A percentile compares a stretch with the other conserved stretches of the same genome.
These are phyloP conservation scores for Ceratocystis cacaofunesta DNA, from an alignment of 2,329 filamentous ascomycete species.

Conservation along the genomic window DNA sequence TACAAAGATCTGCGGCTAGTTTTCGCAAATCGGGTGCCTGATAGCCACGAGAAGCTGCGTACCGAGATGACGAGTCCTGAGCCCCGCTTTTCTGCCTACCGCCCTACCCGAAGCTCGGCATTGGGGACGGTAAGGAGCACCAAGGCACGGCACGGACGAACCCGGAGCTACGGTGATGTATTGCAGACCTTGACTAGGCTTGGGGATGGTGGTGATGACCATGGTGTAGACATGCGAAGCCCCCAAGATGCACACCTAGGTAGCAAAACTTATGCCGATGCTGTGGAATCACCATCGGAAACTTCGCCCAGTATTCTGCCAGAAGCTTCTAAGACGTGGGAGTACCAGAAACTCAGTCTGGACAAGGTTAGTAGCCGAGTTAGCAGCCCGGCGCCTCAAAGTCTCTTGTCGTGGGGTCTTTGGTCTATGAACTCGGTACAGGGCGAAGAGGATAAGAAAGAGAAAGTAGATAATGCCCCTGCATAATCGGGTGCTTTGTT, in stretches of 20 bases:
- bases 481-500: too few relatives aligned
- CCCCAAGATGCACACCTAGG: not conserved
- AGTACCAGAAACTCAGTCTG: conserved; percentile 8
- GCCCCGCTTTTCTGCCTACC: conserved; percentile 74
- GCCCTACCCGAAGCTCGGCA: conserved; percentile 42
- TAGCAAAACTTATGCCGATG: not conserved
- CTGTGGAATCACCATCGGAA: not conserved
- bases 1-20: conserved; percentile 89
- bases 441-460: not conserved
- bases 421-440: not conserved
- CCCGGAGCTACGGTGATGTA: not conserved
- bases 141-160: not conserved
- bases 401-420: conserved; percentile 5
- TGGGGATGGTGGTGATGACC: not conserved
- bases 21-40: conserved; percentile 89
- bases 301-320: conserved; percentile 23
- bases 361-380: not conserved
- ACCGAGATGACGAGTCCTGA: conserved; percentile 86
- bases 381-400: not conserved
- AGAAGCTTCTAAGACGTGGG: conserved; percentile 18
- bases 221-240: too few relatives aligned
- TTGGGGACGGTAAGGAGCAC: not conserved
- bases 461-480: not conserved
- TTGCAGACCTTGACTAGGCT: not conserved
- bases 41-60: conserved; percentile 80